A percentile compares a stretch with the other conserved stretches of the same genome.
These are phyloP conservation scores for Aspergillus arachidicola DNA, from an alignment of 2,329 filamentous ascomycete genomes.

Conservation along the genomic window DNA sequence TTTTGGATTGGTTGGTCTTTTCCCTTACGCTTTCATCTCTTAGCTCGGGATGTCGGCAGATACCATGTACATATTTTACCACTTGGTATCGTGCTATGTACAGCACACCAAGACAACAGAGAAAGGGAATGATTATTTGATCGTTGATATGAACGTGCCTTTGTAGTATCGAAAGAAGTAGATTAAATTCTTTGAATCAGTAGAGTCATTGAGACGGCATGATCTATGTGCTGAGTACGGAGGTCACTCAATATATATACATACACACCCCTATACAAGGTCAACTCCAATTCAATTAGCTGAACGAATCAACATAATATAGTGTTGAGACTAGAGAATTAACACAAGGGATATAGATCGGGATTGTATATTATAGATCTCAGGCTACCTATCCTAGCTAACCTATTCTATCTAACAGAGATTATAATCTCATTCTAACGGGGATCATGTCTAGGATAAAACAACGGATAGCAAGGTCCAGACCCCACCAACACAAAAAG, in stretches of 20 bases:
- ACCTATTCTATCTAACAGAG: constrained; percentile 2
- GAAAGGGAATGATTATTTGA: background rate
- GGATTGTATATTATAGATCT: background rate
- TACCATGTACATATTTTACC: background rate
- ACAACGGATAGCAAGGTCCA: constrained; percentile 6
- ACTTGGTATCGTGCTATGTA: background rate
- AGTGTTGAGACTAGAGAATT: background rate
- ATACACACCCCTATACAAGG: background rate
- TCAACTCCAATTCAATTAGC: background rate
- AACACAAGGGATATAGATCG: background rate
- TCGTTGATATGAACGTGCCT: background rate
- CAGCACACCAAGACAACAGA: background rate
- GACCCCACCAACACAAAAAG: constrained; percentile 8
- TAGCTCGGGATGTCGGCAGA: background rate
- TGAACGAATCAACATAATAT: background rate
- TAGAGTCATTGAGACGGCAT: background rate
- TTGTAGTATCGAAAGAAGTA: no score
- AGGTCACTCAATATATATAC: background rate
- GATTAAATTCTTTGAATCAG: background rate
- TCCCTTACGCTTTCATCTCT: background rate
- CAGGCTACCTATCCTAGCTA: background rate
- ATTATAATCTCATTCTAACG: background rate
- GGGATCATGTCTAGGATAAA: background rate
- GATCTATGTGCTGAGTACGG: background rate
- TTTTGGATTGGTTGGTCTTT: background rate